Evolutionary conservation across 306 rosid species (phyloP).

Genomic region (Vicia faba): DNA sequence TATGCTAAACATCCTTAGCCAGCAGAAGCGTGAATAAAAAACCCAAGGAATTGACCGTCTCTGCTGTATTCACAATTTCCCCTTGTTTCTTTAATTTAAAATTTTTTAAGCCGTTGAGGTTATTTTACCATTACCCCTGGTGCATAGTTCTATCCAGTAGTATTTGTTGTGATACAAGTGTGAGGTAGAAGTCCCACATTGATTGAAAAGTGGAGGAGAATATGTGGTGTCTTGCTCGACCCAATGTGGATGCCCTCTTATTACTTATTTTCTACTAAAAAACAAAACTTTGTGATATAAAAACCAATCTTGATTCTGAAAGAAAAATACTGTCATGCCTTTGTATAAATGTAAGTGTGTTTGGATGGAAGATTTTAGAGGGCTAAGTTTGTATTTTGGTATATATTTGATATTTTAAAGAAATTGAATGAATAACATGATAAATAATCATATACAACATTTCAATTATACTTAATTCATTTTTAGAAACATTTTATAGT

Average conservation of each 20-base stretch:
- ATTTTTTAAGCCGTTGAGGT: constrained; percentile 14
- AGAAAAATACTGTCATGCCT: not conserved
- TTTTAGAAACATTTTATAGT: not conserved
- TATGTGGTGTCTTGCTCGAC: too few relatives aligned
- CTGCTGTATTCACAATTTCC: not conserved
- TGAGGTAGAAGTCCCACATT: too few relatives aligned
- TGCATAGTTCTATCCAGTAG: not conserved
- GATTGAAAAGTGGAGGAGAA: too few relatives aligned
- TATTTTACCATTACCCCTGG: constrained; percentile 1
- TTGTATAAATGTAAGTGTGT: not conserved
- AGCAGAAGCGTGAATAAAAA: not conserved
- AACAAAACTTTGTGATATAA: not conserved
- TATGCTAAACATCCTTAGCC: too few relatives aligned
- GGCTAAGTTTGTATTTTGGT: not conserved
- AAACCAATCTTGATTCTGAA: not conserved
- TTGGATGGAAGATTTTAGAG: not conserved
- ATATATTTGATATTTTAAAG: not conserved
- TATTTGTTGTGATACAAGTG: too few relatives aligned
- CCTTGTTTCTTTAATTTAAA: constrained; percentile 2
- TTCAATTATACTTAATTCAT: not conserved
- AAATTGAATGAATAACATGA: not conserved
- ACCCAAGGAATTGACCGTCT: not conserved
- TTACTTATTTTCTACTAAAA: not conserved
- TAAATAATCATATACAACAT: not conserved
- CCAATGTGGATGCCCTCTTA: too few relatives aligned